phyloP scores from a whole-genome alignment of 2,329 filamentous ascomycete species.

The Aspergillus candidus region DNA sequence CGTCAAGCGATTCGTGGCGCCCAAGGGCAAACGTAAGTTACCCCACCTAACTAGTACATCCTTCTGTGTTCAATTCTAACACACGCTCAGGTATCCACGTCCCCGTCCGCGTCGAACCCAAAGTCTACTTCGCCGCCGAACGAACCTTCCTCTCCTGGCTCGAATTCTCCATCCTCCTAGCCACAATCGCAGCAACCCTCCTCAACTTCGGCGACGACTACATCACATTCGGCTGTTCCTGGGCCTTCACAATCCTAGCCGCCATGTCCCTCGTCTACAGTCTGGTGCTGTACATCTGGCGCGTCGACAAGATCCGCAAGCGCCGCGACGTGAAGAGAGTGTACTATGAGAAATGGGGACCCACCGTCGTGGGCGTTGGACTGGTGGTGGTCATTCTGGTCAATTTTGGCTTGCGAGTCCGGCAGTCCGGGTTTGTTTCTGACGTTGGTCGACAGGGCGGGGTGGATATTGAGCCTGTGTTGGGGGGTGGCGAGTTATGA shows the following conservation, averaged over 20 bases:
- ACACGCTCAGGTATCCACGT: constrained; percentile 72
- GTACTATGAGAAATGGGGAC: constrained; percentile 87
- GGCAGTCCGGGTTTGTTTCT: constrained; percentile 36
- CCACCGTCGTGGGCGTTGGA: constrained; percentile 66
- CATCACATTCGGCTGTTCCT: constrained; percentile 62
- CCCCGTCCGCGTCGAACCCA: constrained; percentile 90
- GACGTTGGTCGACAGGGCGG: too few relatives aligned
- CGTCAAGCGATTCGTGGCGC: constrained; percentile 53
- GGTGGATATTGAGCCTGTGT: too few relatives aligned
- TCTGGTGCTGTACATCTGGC: constrained; percentile 78
- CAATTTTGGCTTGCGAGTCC: constrained; percentile 76
- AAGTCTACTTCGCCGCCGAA: constrained; percentile 95
- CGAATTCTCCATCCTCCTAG: constrained; percentile 92
- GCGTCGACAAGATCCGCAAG: constrained; percentile 76
- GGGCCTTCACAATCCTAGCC: constrained; percentile 76
- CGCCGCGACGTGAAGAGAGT: constrained; percentile 66
- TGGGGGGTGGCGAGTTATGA: too few relatives aligned
- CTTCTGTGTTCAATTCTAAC: constrained; percentile 7
- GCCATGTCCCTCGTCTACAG: constrained; percentile 74
- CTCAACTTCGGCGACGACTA: constrained; percentile 67
- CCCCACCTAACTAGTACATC: background rate
- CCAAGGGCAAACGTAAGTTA: constrained; percentile 47
- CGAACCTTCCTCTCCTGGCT: constrained; percentile 96
- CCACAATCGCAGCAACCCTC: constrained; percentile 75
- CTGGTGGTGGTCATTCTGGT: constrained; percentile 68